Evolutionary conservation across 2,329 filamentous ascomycete species (phyloP), one percentile per base, ranked within the genome.

Genomic region (Scorias spongiosa): DNA sequence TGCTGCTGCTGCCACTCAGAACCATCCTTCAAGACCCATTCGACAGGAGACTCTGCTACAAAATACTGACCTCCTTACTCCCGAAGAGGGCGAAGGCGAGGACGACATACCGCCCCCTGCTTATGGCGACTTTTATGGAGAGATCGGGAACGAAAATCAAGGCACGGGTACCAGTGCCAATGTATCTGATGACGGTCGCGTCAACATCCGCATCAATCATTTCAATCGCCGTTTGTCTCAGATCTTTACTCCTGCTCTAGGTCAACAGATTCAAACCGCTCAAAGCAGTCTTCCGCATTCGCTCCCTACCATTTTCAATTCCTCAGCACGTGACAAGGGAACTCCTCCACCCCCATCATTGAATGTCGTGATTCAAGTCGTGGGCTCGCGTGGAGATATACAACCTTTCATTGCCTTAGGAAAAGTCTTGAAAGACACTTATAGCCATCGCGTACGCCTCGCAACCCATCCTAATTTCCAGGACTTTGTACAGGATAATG

Each of bases 151-250:
- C 43, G 50, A 52, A 17, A 54, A 58, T 45, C 51, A 57, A 46
- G 57, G 55, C 14, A 48, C 58, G 36, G 46, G 48, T 34, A 59
- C 56, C 29, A 52, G 51, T 45, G 57, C 55, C 28, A 44, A 48
- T 20, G 50, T 58, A 15, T 48, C 55, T 39, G 80, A 74, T 48
- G 79, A 86, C 62, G 83, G 83, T 17, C 76, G 83, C 54, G 70
- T 88, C 49, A 76, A 84, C 54, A 84, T 87, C 64, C 80, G 77
- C 48, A 82, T 88, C 61, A 78, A 80, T 55, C 78, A 84, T 55
- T 80, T 76, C 53, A 78, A 71, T 52, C 66, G 70, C 39, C 72
- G 72, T 43, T 66, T 87, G 5, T 74, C 78, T 2, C 74, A 79
- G 46, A 67, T 86, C 7, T 68, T 86, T 18, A 70, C 72, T 0